A percentile compares a stretch with the other conserved stretches of the same genome.
Evolutionary conservation across 495 filamentous ascomycete genomes (phyloP).

Genomic region (Hypoxylon subgilvum): DNA sequence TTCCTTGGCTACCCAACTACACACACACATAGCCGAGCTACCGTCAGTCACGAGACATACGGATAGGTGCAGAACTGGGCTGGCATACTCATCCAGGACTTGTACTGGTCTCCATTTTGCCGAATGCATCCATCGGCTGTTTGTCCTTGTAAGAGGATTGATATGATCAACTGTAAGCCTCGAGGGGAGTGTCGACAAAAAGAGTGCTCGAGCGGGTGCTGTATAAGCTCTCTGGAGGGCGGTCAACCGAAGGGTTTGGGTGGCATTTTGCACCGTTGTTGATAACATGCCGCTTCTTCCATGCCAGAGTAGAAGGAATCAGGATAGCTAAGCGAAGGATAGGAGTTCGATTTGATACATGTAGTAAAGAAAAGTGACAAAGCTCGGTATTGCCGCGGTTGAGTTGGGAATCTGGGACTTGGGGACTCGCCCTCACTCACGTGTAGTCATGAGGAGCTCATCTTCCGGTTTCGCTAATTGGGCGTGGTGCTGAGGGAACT

Average conservation of each 20-base stretch:
- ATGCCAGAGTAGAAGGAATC: constrained; percentile 44
- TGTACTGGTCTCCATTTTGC: constrained; percentile 80
- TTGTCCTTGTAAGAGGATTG: neutral
- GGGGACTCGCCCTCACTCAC: too few relatives aligned
- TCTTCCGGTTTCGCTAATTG: constrained; percentile 31
- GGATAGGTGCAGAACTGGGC: neutral
- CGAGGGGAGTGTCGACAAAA: constrained; percentile 6
- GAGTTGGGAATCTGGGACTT: constrained; percentile 9
- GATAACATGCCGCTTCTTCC: constrained; percentile 57
- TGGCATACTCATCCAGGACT: constrained; percentile 82
- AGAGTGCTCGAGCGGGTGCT: constrained; percentile 9
- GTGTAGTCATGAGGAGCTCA: constrained; percentile 14
- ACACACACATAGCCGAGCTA: constrained; percentile 20
- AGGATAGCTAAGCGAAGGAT: neutral
- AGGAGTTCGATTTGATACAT: neutral
- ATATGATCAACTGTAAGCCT: constrained; percentile 5
- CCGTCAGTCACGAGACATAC: constrained; percentile 34
- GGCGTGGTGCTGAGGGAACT: neutral
- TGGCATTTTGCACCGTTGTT: constrained; percentile 52
- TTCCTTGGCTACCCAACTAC: constrained; percentile 84
- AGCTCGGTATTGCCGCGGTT: too few relatives aligned
- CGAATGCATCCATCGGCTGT: constrained; percentile 35
- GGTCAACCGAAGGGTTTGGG: constrained; percentile 49
- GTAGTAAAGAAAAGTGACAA: too few relatives aligned
- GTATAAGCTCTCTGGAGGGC: constrained; percentile 5